Evolutionary conservation across 208 protist genomes (phyloP).

Genomic region (Entamoeba dispar): DNA sequence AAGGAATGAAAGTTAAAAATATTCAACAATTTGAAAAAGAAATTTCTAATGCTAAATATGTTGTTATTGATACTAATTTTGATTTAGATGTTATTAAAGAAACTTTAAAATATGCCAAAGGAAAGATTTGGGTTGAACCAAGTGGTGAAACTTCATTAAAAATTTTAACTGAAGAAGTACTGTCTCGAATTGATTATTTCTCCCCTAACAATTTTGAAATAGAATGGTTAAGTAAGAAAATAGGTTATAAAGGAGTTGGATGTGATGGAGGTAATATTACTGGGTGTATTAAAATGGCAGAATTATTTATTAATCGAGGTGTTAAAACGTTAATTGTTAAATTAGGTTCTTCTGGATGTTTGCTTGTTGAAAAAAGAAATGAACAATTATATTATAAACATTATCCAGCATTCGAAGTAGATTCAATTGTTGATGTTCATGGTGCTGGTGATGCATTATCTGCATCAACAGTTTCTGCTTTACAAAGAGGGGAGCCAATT

Average conservation of each 20-base stretch:
- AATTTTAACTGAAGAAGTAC: not conserved
- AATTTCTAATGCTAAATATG: not conserved
- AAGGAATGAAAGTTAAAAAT: not conserved
- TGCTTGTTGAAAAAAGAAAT: not conserved
- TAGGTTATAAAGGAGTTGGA: not conserved
- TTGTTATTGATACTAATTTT: not conserved
- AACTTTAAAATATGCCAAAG: not conserved
- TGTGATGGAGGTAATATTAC: not conserved
- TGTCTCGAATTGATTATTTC: not conserved
- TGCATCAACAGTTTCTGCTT: not conserved
- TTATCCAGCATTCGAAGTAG: not conserved
- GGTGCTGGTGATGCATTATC: not conserved
- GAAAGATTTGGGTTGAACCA: not conserved
- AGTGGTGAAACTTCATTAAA: not conserved
- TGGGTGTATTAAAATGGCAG: not conserved
- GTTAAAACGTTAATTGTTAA: not conserved
- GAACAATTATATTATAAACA: not conserved
- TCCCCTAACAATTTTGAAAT: not conserved
- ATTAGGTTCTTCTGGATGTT: not conserved
- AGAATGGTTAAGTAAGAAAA: not conserved
- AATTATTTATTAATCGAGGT: not conserved
- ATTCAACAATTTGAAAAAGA: not conserved
- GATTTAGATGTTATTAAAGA: not conserved
- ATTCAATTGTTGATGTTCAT: not conserved
- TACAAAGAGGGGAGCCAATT: not conserved